Evolutionary conservation across 1,139 yeast species (phyloP).

Genomic region (Sugiyamaella pinicola): DNA sequence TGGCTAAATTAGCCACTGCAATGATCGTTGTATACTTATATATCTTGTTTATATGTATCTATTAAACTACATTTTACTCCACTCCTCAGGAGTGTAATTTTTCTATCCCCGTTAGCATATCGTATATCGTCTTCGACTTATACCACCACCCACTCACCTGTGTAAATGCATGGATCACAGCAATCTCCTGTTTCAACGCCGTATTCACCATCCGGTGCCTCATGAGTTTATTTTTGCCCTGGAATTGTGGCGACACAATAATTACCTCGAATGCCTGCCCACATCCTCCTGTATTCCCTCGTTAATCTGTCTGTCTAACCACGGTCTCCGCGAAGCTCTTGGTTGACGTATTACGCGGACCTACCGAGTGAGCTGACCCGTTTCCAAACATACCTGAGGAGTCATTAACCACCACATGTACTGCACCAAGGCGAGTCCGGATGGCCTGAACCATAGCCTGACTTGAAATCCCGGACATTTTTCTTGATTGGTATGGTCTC

Average conservation of each 20-base stretch:
- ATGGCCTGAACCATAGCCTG: constrained; percentile 39
- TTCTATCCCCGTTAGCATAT: constrained; percentile 18
- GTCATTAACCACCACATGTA: constrained; percentile 44
- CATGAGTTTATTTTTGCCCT: constrained; percentile 80
- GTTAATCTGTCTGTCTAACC: neutral
- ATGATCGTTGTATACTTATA: neutral
- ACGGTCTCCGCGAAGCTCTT: neutral
- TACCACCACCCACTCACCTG: constrained; percentile 62
- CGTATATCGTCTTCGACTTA: neutral
- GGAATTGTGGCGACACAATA: constrained; percentile 75
- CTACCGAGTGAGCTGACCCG: neutral
- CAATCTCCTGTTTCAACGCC: constrained; percentile 78
- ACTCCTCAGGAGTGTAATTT: constrained; percentile 29
- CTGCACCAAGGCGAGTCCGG: constrained; percentile 40
- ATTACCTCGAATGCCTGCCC: constrained; percentile 82
- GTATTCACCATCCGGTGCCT: constrained; percentile 85
- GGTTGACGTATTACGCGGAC: neutral
- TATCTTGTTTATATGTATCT: neutral
- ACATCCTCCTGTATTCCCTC: constrained; percentile 60
- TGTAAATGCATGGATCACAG: constrained; percentile 89
- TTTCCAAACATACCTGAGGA: constrained; percentile 40
- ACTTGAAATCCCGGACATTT: constrained; percentile 14
- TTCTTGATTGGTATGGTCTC: neutral
- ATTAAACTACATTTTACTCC: constrained; percentile 17
- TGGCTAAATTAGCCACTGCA: no score